These are phyloP conservation scores for Salix arbutifolia DNA, from an alignment of 345 rosid genomes.

Conservation along the genomic window DNA sequence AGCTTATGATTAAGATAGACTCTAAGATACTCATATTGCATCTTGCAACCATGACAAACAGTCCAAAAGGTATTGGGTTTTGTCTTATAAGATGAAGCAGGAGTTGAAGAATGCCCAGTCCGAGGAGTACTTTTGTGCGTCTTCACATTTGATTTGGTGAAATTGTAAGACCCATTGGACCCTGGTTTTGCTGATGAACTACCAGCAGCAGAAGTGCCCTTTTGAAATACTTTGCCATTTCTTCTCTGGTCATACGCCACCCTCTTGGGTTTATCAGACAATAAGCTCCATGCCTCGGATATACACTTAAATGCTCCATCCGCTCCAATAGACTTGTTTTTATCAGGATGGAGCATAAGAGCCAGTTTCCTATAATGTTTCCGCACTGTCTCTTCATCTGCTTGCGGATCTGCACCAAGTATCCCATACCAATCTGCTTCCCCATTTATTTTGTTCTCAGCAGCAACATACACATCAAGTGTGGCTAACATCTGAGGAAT, in stretches of 20 bases:
- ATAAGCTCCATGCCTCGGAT: constrained; percentile 49
- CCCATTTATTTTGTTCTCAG: constrained; percentile 55
- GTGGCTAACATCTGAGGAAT: constrained; percentile 52
- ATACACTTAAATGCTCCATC: constrained; percentile 73
- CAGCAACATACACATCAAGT: constrained; percentile 59
- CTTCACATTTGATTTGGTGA: constrained; percentile 29
- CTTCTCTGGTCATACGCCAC: constrained; percentile 50
- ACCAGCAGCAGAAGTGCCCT: constrained; percentile 37
- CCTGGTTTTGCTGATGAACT: constrained; percentile 28
- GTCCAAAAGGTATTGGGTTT: constrained; percentile 42
- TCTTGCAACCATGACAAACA: constrained; percentile 41
- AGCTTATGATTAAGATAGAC: constrained; percentile 39
- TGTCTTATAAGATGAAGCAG: constrained; percentile 21
- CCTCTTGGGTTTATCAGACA: constrained; percentile 66
- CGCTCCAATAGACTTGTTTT: constrained; percentile 75
- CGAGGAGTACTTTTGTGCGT: constrained; percentile 18
- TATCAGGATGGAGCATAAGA: constrained; percentile 80
- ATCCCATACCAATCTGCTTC: constrained; percentile 79
- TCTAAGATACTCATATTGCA: constrained; percentile 45
- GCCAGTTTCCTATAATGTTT: constrained; percentile 68
- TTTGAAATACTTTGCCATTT: constrained; percentile 32
- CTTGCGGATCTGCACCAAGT: constrained; percentile 54
- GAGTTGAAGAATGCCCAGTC: constrained; percentile 14
- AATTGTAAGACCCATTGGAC: constrained; percentile 38
- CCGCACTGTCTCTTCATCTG: constrained; percentile 56